A percentile compares a stretch with the other conserved stretches of the same genome.
Conservation (phyloP, 2,329 filamentous ascomycete genomes). For the Cytospora chrysosperma region DNA sequence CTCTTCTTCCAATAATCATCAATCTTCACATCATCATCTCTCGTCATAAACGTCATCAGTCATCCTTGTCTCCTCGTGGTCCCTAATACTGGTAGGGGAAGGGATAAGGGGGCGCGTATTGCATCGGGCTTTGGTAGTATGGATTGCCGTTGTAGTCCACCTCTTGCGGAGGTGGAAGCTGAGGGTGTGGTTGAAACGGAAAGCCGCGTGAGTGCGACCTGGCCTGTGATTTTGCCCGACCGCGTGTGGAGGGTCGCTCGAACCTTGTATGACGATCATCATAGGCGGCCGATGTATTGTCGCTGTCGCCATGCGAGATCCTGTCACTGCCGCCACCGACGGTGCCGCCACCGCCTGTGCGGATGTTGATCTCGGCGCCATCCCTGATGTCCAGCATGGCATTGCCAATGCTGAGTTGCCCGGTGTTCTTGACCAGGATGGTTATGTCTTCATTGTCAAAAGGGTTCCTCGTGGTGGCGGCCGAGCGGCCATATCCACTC, state of each 20-base stretch:
- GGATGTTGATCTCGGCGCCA: slow-evolving; percentile 60
- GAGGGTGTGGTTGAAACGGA: slow-evolving; percentile 2
- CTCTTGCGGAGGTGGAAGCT: background rate
- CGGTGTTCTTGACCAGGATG: slow-evolving; percentile 57
- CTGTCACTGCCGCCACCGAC: slow-evolving; percentile 51
- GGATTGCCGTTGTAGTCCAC: slow-evolving; percentile 13
- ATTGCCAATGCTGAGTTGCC: slow-evolving; percentile 55
- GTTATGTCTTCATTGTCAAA: slow-evolving; percentile 57
- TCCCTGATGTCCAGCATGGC: slow-evolving; percentile 59
- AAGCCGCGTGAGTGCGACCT: slow-evolving; percentile 40
- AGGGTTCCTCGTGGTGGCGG: slow-evolving; percentile 57
- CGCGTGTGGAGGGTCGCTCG: slow-evolving; percentile 46
- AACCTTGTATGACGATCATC: slow-evolving; percentile 48
- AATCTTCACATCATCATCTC: slow-evolving; percentile 15
- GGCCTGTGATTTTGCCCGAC: slow-evolving; percentile 50
- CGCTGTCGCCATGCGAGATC: slow-evolving; percentile 27
- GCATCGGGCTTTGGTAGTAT: background rate
- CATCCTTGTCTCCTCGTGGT: background rate
- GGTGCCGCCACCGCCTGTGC: slow-evolving; percentile 37
- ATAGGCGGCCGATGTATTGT: slow-evolving; percentile 45
- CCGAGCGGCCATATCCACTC: slow-evolving; percentile 61
- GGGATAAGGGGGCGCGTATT: slow-evolving; percentile 23
- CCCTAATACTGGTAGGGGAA: slow-evolving; percentile 18
- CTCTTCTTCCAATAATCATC: slow-evolving; percentile 14
- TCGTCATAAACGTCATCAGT: slow-evolving; percentile 3